Evolutionary conservation across 768 basidiomycete genomes (phyloP).

Genomic region (Pulveroboletus sp.): DNA sequence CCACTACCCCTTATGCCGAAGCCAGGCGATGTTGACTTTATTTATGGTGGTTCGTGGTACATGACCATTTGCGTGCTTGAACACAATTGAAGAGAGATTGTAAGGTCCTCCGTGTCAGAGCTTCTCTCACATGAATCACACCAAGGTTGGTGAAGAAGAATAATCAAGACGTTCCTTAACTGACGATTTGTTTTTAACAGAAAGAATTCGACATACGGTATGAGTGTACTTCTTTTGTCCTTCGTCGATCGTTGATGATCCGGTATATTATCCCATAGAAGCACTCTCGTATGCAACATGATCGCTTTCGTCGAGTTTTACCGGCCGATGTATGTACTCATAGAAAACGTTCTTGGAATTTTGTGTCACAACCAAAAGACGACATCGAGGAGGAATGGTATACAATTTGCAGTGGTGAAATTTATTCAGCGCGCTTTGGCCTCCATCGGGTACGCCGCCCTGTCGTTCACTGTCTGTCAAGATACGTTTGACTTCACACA

Average conservation of each 20-base stretch:
- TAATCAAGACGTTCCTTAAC: background rate
- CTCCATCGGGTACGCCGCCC: constrained; percentile 55
- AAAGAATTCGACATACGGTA: constrained; percentile 61
- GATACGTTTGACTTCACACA: constrained; percentile 1
- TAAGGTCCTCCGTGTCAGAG: constrained; percentile 76
- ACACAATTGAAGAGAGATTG: background rate
- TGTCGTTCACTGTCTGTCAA: background rate
- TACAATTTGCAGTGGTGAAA: constrained; percentile 62
- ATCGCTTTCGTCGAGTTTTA: constrained; percentile 67
- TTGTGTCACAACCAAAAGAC: constrained; percentile 48
- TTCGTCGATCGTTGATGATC: background rate
- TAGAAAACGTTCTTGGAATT: constrained; percentile 73
- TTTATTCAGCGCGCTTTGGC: constrained; percentile 59
- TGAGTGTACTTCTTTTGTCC: background rate
- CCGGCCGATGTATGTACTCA: constrained; percentile 57
- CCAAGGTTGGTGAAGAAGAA: constrained; percentile 40
- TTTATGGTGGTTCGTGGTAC: constrained; percentile 61
- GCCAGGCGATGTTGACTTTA: constrained; percentile 61
- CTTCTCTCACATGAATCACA: constrained; percentile 63
- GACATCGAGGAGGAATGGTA: constrained; percentile 32
- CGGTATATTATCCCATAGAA: constrained; percentile 34
- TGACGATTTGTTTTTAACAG: constrained; percentile 30
- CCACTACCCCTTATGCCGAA: constrained; percentile 50
- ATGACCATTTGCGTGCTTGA: background rate
- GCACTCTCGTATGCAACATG: constrained; percentile 67